Conservation (phyloP, 768 basidiomycete species). For the Phaffia australis region DNA sequence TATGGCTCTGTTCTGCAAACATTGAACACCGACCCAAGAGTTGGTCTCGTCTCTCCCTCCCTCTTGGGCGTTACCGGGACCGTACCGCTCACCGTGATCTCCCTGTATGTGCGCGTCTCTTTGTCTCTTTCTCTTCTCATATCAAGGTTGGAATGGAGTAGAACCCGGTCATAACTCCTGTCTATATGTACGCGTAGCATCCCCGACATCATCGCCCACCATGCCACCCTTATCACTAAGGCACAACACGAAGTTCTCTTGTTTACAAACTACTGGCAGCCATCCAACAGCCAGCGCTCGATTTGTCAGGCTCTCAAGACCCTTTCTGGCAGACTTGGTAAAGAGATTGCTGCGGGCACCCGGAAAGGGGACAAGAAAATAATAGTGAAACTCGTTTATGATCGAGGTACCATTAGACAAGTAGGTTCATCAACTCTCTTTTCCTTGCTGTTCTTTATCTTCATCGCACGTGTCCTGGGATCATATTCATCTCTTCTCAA, state of each 20-base stretch:
- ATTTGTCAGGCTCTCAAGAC: constrained; percentile 43
- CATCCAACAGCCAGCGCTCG: constrained; percentile 20
- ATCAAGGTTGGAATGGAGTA: background rate
- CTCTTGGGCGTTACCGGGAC: constrained; percentile 55
- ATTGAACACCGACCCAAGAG: constrained; percentile 48
- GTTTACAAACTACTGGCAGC: constrained; percentile 54
- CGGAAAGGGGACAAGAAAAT: constrained; percentile 42
- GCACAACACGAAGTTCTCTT: constrained; percentile 57
- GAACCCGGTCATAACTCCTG: background rate
- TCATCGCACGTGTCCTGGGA: constrained; percentile 42
- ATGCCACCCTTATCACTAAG: constrained; percentile 51
- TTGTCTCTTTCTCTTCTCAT: constrained; percentile 10
- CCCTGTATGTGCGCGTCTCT: constrained; percentile 39
- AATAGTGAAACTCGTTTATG: constrained; percentile 59
- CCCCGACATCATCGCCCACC: constrained; percentile 64
- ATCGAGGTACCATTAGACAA: constrained; percentile 54
- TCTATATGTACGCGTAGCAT: constrained; percentile 35
- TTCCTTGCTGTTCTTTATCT: constrained; percentile 41
- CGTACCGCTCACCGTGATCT: constrained; percentile 53
- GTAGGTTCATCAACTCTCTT: background rate
- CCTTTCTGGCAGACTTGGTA: constrained; percentile 45
- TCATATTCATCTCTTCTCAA: constrained; percentile 42
- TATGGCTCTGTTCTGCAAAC: constrained; percentile 54
- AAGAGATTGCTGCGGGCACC: constrained; percentile 25
- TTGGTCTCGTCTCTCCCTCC: constrained; percentile 52